These are phyloP conservation scores for Blastocystis hominis DNA, from an alignment of 352 stramenopile species.

Conservation along the genomic window DNA sequence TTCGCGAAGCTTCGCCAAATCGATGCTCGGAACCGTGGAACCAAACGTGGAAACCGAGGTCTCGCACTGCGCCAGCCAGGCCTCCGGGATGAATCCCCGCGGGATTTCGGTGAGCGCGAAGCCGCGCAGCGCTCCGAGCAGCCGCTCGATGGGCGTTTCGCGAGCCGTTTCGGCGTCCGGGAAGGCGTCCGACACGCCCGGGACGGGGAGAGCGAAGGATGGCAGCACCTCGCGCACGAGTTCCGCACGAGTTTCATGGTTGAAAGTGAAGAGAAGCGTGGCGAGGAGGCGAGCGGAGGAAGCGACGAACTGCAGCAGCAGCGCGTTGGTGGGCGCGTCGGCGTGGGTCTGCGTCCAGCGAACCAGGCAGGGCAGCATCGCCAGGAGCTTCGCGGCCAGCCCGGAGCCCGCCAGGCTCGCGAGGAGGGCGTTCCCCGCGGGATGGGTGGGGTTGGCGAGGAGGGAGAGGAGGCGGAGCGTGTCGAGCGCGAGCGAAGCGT, in stretches of 20 bases:
- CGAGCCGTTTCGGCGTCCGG: background rate
- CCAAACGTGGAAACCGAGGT: too few relatives aligned
- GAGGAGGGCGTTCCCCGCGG: background rate
- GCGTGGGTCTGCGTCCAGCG: background rate
- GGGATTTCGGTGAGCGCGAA: background rate
- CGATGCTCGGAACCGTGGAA: conserved; percentile 63
- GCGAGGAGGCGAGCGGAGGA: background rate
- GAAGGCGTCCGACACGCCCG: background rate
- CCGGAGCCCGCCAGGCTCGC: background rate
- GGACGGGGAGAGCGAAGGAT: background rate
- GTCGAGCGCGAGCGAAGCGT: background rate
- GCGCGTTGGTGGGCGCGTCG: background rate
- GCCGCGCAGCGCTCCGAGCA: background rate
- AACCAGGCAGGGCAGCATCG: background rate
- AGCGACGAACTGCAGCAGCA: background rate
- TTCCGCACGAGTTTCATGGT: background rate
- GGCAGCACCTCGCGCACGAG: background rate
- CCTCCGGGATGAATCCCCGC: too few relatives aligned
- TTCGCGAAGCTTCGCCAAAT: conserved; percentile 70
- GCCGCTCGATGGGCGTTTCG: background rate
- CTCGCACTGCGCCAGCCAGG: too few relatives aligned
- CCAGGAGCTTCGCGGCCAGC: background rate
- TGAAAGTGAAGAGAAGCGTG: background rate
- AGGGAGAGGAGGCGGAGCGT: background rate
- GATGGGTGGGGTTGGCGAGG: background rate